phyloP scores from a whole-genome alignment of 2,329 filamentous ascomycete species.

The Scedosporium dehoogii region DNA sequence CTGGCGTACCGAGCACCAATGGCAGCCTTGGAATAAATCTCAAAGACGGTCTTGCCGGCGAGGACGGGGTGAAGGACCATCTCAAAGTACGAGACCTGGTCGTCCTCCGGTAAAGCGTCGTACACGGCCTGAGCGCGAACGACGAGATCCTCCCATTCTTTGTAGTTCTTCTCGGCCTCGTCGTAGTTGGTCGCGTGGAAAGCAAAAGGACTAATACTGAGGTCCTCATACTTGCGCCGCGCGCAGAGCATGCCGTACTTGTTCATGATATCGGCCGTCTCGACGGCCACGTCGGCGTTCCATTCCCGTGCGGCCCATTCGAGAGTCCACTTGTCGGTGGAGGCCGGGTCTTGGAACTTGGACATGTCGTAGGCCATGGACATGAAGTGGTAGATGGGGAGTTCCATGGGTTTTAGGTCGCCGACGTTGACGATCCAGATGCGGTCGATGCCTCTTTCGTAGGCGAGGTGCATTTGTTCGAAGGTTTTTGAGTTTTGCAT shows the following conservation, averaged over 20 bases:
- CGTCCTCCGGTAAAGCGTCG: constrained; percentile 26
- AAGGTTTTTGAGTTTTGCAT: constrained; percentile 51
- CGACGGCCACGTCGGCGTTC: constrained; percentile 31
- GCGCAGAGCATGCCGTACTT: constrained; percentile 27
- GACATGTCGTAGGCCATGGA: constrained; percentile 57
- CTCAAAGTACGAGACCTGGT: constrained; percentile 43
- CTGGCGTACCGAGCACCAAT: constrained; percentile 41
- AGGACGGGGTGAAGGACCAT: constrained; percentile 46
- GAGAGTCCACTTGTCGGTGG: constrained; percentile 43
- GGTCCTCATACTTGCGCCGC: constrained; percentile 37
- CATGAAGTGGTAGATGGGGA: constrained; percentile 58
- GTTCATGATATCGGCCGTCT: constrained; percentile 44
- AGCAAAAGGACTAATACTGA: constrained; percentile 37
- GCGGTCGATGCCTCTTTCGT: constrained; percentile 45
- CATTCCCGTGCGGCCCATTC: constrained; percentile 50
- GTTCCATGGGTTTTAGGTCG: constrained; percentile 54
- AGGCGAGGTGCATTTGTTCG: constrained; percentile 49
- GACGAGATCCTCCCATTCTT: constrained; percentile 37
- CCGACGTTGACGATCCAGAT: constrained; percentile 62
- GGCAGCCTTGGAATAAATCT: constrained; percentile 39
- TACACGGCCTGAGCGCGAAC: constrained; percentile 33
- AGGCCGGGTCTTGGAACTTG: constrained; percentile 39
- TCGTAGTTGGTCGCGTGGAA: constrained; percentile 54
- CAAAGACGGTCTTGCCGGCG: constrained; percentile 45
- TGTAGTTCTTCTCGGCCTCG: constrained; percentile 44